These are phyloP conservation scores for Symmetrospora coprosmae DNA, from an alignment of 768 basidiomycete genomes.

Conservation along the genomic window DNA sequence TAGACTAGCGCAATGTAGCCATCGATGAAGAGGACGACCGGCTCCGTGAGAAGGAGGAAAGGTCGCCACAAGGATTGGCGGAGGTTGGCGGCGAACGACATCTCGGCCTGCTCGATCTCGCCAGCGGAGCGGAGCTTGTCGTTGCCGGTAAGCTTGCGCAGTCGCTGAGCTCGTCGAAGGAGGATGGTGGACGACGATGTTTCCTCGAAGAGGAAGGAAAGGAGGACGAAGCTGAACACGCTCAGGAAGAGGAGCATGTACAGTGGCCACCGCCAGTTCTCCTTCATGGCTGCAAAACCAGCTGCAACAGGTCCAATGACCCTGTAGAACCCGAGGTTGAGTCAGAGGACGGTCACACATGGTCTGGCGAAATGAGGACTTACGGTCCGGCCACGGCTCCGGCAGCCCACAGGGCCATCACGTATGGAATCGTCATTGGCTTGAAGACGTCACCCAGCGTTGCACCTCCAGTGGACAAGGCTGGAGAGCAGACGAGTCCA, in stretches of 20 bases:
- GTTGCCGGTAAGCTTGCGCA: constrained; percentile 39
- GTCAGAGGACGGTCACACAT: neutral
- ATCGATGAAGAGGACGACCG: constrained; percentile 22
- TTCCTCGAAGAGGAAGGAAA: constrained; percentile 37
- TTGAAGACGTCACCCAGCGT: constrained; percentile 35
- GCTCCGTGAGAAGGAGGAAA: constrained; percentile 24
- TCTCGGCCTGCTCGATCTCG: constrained; percentile 32
- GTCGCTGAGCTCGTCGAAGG: constrained; percentile 36
- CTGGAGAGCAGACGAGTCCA: constrained; percentile 38
- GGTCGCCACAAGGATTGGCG: constrained; percentile 20
- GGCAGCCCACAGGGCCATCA: constrained; percentile 34
- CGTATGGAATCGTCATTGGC: constrained; percentile 31
- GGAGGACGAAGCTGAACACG: constrained; percentile 32
- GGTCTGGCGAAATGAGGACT: neutral
- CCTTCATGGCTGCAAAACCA: constrained; percentile 36
- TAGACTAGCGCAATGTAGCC: constrained; percentile 23
- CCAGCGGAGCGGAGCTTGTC: constrained; percentile 30
- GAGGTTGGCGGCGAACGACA: neutral
- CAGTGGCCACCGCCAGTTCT: constrained; percentile 39
- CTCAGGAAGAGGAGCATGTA: constrained; percentile 36
- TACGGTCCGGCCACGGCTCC: constrained; percentile 34
- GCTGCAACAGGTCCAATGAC: constrained; percentile 33
- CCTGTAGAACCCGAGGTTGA: neutral
- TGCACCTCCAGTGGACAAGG: constrained; percentile 37
- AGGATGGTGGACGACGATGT: constrained; percentile 37